Conservation (phyloP, 2,329 filamentous ascomycete species). For the Fusarium chaquense region DNA sequence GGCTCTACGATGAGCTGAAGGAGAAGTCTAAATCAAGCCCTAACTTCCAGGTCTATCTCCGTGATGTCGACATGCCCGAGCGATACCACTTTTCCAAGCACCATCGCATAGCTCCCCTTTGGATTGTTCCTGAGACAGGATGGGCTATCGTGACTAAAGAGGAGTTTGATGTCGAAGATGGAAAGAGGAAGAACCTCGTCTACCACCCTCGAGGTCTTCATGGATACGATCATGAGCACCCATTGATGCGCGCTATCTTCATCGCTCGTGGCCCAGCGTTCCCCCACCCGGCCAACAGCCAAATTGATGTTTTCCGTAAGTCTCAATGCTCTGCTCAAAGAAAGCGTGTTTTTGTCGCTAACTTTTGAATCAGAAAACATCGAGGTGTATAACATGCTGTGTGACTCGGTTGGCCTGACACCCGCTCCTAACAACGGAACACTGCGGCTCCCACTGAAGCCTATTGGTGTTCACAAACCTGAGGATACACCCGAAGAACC, state of each 20-base stretch:
- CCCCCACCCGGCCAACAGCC: constrained; percentile 83
- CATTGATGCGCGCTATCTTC: constrained; percentile 96
- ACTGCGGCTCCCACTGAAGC: constrained; percentile 75
- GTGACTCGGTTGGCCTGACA: constrained; percentile 81
- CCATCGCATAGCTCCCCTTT: constrained; percentile 89
- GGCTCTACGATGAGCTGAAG: constrained; percentile 72
- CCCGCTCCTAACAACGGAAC: constrained; percentile 90
- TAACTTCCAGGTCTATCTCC: constrained; percentile 87
- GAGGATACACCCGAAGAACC: constrained; percentile 63
- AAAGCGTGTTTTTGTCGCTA: constrained; percentile 31
- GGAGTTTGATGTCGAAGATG: constrained; percentile 80
- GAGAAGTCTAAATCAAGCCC: constrained; percentile 70
- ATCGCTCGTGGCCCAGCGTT: constrained; percentile 93
- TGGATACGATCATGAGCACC: constrained; percentile 94
- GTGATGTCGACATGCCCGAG: constrained; percentile 88
- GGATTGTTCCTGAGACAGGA: constrained; percentile 91
- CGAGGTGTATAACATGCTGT: constrained; percentile 94
- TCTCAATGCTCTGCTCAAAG: constrained; percentile 41
- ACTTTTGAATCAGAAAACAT: constrained; percentile 84
- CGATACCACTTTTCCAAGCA: constrained; percentile 93
- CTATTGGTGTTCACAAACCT: constrained; percentile 71
- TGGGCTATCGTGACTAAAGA: constrained; percentile 89
- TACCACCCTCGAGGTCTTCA: constrained; percentile 90
- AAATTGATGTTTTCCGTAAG: constrained; percentile 85
- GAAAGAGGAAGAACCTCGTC: constrained; percentile 69